Base-by-base conservation (phyloP, 129 eudicot species). In the Centaurea solstitialis region DNA sequence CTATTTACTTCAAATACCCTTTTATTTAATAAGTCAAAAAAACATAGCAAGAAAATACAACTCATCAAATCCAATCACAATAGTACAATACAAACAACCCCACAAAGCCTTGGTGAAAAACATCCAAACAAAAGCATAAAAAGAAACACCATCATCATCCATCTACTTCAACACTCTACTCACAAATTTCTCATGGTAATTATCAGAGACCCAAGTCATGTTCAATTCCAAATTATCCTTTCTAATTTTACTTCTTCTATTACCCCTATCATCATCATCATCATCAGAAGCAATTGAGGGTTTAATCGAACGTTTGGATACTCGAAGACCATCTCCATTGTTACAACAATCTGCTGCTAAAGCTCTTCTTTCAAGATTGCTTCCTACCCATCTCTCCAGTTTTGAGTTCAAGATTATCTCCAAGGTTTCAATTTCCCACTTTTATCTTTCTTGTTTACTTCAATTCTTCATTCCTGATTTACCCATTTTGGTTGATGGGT, bases 271-370 rank as follows among this genome's bases (percentile, higher is more conserved):
- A 66, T 81, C 89, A 57, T 35, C 78, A 10, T 73, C 84, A 40
- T 71, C 85, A 10, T 69, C 85, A n/a, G 90, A 88, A 71, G 86
- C 87, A 73, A 85, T 94, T 33, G 81, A 86, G 66, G 79, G 83
- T 76, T 35, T 92, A 21, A 45, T 79, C 66, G 86, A 73, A 39
- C 92, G 86, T 61, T 78, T 94, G 84, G 90, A 92, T 41, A 37
- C 88, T 74, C 86, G 86, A 40, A 79, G 82, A 75, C 72, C 93
- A 79, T 82, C 93, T 84, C 71, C 92, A 45, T 70, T 80, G 30
- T 79, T 79, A 7, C 98, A 94, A 89, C 97, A 90, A 88, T 74
- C 84, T 79, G 97, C 98, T 72, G 96, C 88, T n/a, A 87, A 79
- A 76, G 90, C 84, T 79, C 91, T 94, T 84, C 96, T 94, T 75